Percentiles rank a stretch among this genome's conserved stretches.
Evolutionary conservation across 805 yeast genomes (phyloP).

Genomic region (Candida piceae): DNA sequence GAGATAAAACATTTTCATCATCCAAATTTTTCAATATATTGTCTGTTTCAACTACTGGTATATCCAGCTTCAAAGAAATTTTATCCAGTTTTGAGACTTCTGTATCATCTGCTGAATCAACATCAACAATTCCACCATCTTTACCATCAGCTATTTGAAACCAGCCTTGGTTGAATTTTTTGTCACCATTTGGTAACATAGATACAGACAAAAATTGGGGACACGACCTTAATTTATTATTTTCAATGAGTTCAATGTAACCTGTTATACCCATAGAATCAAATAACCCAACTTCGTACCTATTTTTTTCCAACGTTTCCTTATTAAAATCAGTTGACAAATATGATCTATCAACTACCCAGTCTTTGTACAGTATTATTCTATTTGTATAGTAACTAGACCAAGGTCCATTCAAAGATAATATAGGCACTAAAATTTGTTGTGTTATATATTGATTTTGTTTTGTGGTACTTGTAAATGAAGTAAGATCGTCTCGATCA

Average conservation of each 20-base stretch:
- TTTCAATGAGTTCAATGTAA: slow-evolving; percentile 19
- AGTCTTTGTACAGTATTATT: slow-evolving; percentile 27
- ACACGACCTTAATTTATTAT: slow-evolving; percentile 10
- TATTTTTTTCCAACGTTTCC: slow-evolving; percentile 1
- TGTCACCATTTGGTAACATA: slow-evolving; percentile 7
- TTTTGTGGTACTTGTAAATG: neutral
- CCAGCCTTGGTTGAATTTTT: slow-evolving; percentile 14
- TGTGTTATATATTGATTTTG: slow-evolving; percentile 18
- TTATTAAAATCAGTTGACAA: neutral
- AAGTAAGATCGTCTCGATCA: slow-evolving; percentile 1
- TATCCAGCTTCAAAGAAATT: too few species aligned
- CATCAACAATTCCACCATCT: slow-evolving; percentile 11
- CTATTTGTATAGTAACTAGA: slow-evolving; percentile 25
- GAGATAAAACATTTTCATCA: neutral
- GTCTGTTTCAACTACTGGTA: neutral
- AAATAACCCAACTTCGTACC: slow-evolving; percentile 10
- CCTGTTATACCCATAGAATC: slow-evolving; percentile 12
- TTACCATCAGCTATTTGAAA: slow-evolving; percentile 10
- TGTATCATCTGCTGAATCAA: neutral
- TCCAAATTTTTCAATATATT: neutral
- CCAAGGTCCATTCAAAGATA: slow-evolving; percentile 25
- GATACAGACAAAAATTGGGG: slow-evolving; percentile 24
- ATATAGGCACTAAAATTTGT: slow-evolving; percentile 27
- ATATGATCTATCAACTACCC: slow-evolving; percentile 17
- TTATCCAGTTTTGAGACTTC: neutral